Conservation (phyloP, 2,329 filamentous ascomycete genomes). For the Blastomyces gilchristii region DNA sequence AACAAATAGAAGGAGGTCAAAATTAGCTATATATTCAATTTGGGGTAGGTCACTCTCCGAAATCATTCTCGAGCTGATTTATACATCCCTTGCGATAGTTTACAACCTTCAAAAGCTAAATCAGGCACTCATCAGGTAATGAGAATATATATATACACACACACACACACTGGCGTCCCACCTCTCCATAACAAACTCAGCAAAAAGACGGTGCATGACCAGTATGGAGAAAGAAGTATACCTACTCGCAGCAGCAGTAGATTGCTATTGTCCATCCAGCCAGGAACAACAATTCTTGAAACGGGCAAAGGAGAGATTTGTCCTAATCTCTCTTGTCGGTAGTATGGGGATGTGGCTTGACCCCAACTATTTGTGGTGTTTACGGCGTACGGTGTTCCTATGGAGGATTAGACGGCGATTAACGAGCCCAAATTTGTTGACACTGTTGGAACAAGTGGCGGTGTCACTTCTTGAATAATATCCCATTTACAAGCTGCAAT, state of each 20-base stretch:
- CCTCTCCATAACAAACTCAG: not conserved
- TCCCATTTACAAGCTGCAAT: not conserved
- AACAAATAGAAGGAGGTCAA: too few relatives aligned
- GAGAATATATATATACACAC: too few relatives aligned
- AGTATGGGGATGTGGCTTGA: not conserved
- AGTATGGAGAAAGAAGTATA: not conserved
- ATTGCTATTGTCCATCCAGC: not conserved
- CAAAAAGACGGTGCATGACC: not conserved
- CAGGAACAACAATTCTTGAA: not conserved
- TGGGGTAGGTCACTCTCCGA: not conserved
- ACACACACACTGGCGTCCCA: not conserved
- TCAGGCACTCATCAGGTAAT: not conserved
- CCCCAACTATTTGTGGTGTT: not conserved
- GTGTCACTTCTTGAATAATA: not conserved
- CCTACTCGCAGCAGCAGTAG: not conserved
- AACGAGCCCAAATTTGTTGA: not conserved
- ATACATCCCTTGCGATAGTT: not conserved
- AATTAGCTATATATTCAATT: too few relatives aligned
- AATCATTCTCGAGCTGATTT: not conserved
- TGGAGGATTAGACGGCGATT: not conserved
- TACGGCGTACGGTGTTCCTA: not conserved
- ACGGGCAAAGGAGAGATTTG: not conserved
- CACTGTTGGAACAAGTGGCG: not conserved
- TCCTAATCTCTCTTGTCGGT: not conserved
- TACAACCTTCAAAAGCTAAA: not conserved